Evolutionary conservation across 73 alveolate genomes (phyloP), one percentile per base, ranked within the genome.

Genomic region (Paramecium bursaria): DNA sequence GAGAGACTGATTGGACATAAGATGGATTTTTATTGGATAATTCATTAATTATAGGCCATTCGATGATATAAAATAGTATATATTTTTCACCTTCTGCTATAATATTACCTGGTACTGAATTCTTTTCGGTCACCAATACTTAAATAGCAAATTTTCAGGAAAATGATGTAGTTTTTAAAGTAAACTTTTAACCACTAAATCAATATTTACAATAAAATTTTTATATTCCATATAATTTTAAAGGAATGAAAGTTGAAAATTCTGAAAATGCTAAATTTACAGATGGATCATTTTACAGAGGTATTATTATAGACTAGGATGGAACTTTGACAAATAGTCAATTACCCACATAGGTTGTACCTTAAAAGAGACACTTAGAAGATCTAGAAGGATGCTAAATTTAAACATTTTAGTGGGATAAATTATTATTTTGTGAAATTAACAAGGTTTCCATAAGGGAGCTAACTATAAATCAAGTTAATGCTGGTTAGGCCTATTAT

Each of bases 281-380:
- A 10, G 29, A 22, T 29, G 86, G 46, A 67, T 25, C 74, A 73
- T 46, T 39, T 46, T 48, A 75, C 67, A 29, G 74, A 74, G 50
- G 91, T 47, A 50, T 46, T 73, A 42, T 92, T 75, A n/a, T 35
- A 54, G 92, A 87, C 77, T 25, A 27, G 17, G 92, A 87, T 87
- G 92, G 92, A 15, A 4, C 87, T 2, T 23, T 87, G 9, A 48
- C 92, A 14, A 79, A 79, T 2, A 39, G 19, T 23, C 26, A 55
- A 2, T 2, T 26, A 1, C 86, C 80, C n/a, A 46, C 52, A 5
- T 50, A 55, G 25, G 25, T 87, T 26, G 48, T 80, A 0, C 90
- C 92, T 6, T 48, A 55, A n/a, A 73, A 57, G 6, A 33, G 67
- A 29, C 90, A 86, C 22, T 50, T 87, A 13, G 85, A 52, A 14